Evolutionary conservation across 2,329 filamentous ascomycete genomes (phyloP).

Genomic region (Ascochyta lentis): DNA sequence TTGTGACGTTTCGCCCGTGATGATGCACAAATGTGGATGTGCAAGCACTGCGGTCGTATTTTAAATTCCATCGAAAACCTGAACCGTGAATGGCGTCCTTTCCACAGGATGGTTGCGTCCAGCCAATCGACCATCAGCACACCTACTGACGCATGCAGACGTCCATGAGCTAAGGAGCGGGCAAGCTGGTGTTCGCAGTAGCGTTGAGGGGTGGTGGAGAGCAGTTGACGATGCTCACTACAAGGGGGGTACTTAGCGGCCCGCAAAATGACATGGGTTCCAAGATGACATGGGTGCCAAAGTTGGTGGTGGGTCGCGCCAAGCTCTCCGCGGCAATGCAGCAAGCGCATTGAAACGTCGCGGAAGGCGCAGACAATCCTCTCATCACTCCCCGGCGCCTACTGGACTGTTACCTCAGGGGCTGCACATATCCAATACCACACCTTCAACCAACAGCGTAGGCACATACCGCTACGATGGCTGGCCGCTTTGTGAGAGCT

Average conservation of each 20-base stretch:
- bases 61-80: too few relatives aligned
- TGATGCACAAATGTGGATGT: too few relatives aligned
- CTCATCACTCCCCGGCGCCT: slow-evolving; percentile 12
- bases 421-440: slow-evolving; percentile 6
- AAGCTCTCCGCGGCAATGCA: slow-evolving; percentile 13
- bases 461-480: slow-evolving; percentile 56
- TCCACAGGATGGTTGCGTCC: background rate
- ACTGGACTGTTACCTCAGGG: slow-evolving; percentile 13
- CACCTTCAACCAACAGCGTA: slow-evolving; percentile 3
- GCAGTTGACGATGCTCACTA: slow-evolving; percentile 6
- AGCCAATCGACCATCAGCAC: background rate
- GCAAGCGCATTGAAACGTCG: slow-evolving; percentile 20
- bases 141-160: background rate
- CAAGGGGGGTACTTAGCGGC: slow-evolving; percentile 11
- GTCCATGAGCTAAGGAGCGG: background rate
- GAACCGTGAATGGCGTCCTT: too few relatives aligned
- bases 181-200: slow-evolving; percentile 19
- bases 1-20: too few relatives aligned
- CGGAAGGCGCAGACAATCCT: slow-evolving; percentile 11
- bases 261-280: slow-evolving; percentile 14
- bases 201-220: slow-evolving; percentile 17
- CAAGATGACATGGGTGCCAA: background rate
- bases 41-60: too few relatives aligned
- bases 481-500: slow-evolving; percentile 74
- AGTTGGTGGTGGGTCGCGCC: slow-evolving; percentile 5